Evolutionary conservation across 169 alveolate species (phyloP), one percentile per base, ranked within the genome.

Genomic region (Plasmodium cynomolgi): DNA sequence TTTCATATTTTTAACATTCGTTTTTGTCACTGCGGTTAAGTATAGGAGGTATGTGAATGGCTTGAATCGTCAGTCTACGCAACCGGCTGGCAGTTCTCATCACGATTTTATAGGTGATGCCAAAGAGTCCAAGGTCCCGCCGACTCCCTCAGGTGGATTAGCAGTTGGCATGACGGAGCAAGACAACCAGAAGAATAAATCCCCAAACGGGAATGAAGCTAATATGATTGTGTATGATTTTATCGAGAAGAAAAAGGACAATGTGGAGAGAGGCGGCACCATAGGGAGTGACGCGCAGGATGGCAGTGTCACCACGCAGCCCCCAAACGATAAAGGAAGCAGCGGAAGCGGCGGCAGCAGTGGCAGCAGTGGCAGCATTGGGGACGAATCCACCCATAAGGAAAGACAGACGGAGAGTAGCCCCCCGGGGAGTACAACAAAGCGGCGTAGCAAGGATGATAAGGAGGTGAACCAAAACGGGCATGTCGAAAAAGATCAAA

Each of bases 1-100:
- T 33, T 79, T 88, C 33, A 88, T 88, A 1, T 34, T 88, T n/a
- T 75, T 88, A 77, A 88, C 93, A 15, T 88, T 88, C 47, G 50
- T 71, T 26, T 58, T 88, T 34, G 72, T 88, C 13, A 50, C 54
- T 41, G 68, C 50, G 29, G 39, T 88, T 34, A 88, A 88, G 81
- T 88, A 88, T 58, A 88, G 81, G 44, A 68, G 84, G 44, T 88
- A 88, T 50, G 68, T 44, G 26, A 74, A 74, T 11, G 34, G n/a
- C 81, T 20, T 20, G 2, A 58, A 54, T 33, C 17, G 47, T 34
- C 1, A 37, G 34, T 3, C 1, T 39, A 33, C n/a, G 15, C 20
- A 47, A 74, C 47, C 41, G 33, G n/a, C 17, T 4, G 31, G 8
- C 41, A 47, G 20, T n/a, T 33, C 73, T 44, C 33, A n/a, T n/a